Base-by-base conservation (phyloP, 108 stramenopile species). In the Skeletonema tropicum region DNA sequence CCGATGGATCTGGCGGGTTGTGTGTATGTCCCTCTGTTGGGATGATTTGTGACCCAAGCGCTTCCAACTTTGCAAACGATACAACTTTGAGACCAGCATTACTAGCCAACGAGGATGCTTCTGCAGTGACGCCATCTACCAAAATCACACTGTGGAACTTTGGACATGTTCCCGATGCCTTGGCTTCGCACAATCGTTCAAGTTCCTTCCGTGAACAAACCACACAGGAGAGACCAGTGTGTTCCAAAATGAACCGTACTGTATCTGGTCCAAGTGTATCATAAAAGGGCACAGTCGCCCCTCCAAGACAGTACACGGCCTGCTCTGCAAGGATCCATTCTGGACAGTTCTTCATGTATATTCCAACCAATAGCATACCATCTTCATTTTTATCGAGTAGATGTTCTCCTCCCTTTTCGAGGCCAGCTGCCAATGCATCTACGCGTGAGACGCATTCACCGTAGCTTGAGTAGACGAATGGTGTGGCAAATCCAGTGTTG, bases 241-340 rank as follows among this genome's bases (percentile, higher is more conserved):
- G 95, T 17, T 86, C 73, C 52, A 98, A 61, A 61, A 98, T 95
- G 74, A 91, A 98, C 21, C 86, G 71, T 0, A 96, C 92, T 7
- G 94, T 84, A 49, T 96, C 96, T 10, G 94, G 92, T 11, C 97
- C 98, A 8, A 98, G 84, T 12, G 98, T 98, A 71, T 97, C 96
- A 79, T 98, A 98, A 39, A 98, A 86, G 3, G 97, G 97, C 61
- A 96, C 98, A 0, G 96, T 95, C 8, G 89, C 79, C 15, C 92
- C 94, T 41, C 89, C 86, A 41, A 95, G 46, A 35, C 84, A 71
- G 73, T 94, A 96, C 30, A 85, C 79, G 9, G 91, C 96, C 60
- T 97, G 96, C 57, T 99, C 98, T 17, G 88, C 92, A 45, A 99
- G 76, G 60, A 96, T 62, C 97, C 97, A 98, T 79, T 99, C 97